These are phyloP conservation scores for Nemania bipapillata DNA, from an alignment of 2,329 filamentous ascomycete genomes.

Conservation along the genomic window DNA sequence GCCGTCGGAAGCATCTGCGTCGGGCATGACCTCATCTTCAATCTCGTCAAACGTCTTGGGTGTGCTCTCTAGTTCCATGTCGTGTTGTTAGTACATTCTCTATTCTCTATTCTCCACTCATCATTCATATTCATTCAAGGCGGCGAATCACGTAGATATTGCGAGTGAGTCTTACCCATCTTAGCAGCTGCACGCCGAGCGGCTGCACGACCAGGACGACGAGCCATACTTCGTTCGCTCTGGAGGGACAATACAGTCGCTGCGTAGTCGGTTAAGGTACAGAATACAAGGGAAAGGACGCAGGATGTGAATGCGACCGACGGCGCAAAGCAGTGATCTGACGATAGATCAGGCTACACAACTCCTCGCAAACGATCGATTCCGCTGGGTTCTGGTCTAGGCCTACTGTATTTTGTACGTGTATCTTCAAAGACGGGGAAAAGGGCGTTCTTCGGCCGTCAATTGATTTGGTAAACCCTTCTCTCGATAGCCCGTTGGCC, in stretches of 20 bases:
- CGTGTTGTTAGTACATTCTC: slow-evolving; percentile 13
- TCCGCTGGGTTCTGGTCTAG: background rate
- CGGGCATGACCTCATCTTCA: slow-evolving; percentile 64
- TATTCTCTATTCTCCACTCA: no score
- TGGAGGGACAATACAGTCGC: background rate
- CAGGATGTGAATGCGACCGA: background rate
- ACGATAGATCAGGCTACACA: background rate
- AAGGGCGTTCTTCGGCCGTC: background rate
- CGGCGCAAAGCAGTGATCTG: background rate
- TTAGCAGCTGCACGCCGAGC: slow-evolving; percentile 58
- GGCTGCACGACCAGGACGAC: slow-evolving; percentile 58
- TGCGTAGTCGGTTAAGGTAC: background rate
- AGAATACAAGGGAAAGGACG: background rate
- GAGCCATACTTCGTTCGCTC: slow-evolving; percentile 46
- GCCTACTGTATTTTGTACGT: background rate
- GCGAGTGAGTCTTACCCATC: slow-evolving; percentile 51
- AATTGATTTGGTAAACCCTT: background rate
- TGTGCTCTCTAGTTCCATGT: slow-evolving; percentile 57
- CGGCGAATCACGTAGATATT: background rate
- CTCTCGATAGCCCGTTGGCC: background rate
- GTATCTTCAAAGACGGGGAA: background rate
- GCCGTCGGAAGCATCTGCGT: slow-evolving; percentile 54
- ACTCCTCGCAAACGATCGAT: background rate
- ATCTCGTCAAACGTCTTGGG: slow-evolving; percentile 62
- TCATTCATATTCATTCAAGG: background rate